phyloP scores from a whole-genome alignment of 2,329 filamentous ascomycete species.

The Didymosphaeria variabile region DNA sequence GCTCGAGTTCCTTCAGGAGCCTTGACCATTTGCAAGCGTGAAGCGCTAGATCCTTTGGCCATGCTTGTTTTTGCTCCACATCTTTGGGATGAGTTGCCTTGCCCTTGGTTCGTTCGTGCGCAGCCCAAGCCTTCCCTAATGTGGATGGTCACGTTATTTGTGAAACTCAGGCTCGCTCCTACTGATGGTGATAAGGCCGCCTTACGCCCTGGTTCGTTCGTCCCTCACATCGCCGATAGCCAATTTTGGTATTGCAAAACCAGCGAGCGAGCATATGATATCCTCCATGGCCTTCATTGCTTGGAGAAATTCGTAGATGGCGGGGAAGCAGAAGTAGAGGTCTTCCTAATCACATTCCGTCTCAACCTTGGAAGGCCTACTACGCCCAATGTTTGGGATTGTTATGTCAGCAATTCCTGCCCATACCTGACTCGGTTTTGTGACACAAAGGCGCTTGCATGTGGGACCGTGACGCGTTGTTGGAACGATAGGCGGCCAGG shows the following conservation, averaged over 20 bases:
- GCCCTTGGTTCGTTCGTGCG: neutral
- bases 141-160: constrained; percentile 5
- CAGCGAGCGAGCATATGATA: neutral
- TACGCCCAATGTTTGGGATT: neutral
- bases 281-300: neutral
- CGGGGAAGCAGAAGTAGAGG: neutral
- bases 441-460: neutral
- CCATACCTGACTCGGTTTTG: neutral
- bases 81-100: constrained; percentile 2
- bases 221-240: neutral
- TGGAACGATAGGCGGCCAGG: constrained; percentile 3
- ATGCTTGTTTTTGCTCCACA: constrained; percentile 1
- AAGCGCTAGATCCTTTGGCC: constrained; percentile 11
- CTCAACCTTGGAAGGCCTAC: no score
- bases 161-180: constrained; percentile 14
- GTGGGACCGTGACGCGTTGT: constrained; percentile 1
- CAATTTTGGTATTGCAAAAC: neutral
- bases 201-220: neutral
- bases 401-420: neutral
- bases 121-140: neutral
- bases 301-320: neutral
- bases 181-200: neutral
- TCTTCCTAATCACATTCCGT: neutral
- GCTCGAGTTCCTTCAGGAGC: constrained; percentile 5
- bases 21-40: constrained; percentile 6